Evolutionary conservation across 2,329 filamentous ascomycete species (phyloP).

Genomic region (Phaeomoniella chlamydospora): DNA sequence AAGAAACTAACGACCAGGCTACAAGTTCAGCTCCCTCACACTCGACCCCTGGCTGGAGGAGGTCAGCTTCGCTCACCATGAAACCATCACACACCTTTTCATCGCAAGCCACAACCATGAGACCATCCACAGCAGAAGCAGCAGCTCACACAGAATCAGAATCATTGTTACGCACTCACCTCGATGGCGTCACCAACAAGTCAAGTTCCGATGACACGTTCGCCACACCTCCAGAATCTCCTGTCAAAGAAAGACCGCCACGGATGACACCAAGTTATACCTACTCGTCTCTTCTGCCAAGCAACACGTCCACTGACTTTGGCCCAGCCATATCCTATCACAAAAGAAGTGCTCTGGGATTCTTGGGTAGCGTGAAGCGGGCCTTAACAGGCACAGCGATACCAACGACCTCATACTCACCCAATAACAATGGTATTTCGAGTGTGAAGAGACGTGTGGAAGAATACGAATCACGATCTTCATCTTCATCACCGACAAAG

Average conservation of each 20-base stretch:
- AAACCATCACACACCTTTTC: not conserved
- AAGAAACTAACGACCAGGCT: not conserved
- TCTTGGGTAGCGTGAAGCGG: conserved; percentile 54
- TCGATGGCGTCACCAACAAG: not conserved
- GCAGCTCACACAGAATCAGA: not conserved
- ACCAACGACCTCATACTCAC: conserved; percentile 7
- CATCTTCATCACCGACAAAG: conserved; percentile 14
- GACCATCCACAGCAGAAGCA: not conserved
- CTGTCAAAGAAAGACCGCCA: conserved; percentile 21
- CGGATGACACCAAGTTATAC: not conserved
- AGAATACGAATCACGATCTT: conserved; percentile 6
- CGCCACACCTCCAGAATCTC: conserved; percentile 7
- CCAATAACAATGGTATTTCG: conserved; percentile 14
- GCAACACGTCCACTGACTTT: conserved; percentile 41
- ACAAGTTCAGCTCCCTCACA: too few relatives aligned
- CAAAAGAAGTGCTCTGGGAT: conserved; percentile 47
- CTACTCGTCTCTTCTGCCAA: conserved; percentile 11
- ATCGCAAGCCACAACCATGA: not conserved
- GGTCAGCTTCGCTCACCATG: not conserved
- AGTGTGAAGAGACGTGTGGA: not conserved
- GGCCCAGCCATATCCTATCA: conserved; percentile 19
- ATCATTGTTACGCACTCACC: not conserved
- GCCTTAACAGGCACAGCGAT: conserved; percentile 36
- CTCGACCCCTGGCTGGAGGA: not conserved
- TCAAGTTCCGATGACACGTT: conserved; percentile 4